Evolutionary conservation across 345 rosid species (phyloP), one percentile per base, ranked within the genome.

Genomic region (Leavenworthia alabamica): DNA sequence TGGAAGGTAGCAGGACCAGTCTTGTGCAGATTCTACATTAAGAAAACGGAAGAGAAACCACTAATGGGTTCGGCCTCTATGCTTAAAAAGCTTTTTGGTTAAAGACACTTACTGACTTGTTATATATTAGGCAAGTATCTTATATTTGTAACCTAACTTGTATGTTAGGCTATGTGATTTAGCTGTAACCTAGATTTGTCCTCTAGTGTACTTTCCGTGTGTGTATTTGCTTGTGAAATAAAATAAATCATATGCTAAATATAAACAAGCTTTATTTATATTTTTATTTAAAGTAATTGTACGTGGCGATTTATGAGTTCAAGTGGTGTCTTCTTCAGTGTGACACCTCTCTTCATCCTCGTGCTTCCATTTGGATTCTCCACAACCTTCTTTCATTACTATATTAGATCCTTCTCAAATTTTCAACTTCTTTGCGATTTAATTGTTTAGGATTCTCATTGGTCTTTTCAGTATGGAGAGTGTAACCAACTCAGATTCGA

Each of bases 1-100:
- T 88, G 95, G 96, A 84, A 32, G 43, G 76, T 80, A 15, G 92
- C 95, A 12, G 92, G 96, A 17, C 54, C 83, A 11, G 83, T 84
- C 6, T 67, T 90, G 1, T 85, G 83, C 72, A 46, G 23, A 29
- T 23, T 75, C 0, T 73, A 81, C 63, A 49, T 49, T 2, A 7
- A 13, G 15, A 69, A 27, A 43, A 55, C 42, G 19, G 20, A 51
- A 7, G 79, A 67, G 41, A 74, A 40, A 39, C n/a, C 37, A 3
- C 4, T 81, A 24, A 7, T 62, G 3, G 68, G 76, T 40, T 62
- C 67, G 33, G 66, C 67, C 9, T 73, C 79, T 27, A 71, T 74
- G 19, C 65, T 85, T 9, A 80, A 75, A 36, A 81, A 76, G 57
- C 16, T 82, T 6, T 77, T 42, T 48, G 32, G 68, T 2, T 78